Conservation (phyloP, 2,329 filamentous ascomycete species). For the Exophiala sp. region DNA sequence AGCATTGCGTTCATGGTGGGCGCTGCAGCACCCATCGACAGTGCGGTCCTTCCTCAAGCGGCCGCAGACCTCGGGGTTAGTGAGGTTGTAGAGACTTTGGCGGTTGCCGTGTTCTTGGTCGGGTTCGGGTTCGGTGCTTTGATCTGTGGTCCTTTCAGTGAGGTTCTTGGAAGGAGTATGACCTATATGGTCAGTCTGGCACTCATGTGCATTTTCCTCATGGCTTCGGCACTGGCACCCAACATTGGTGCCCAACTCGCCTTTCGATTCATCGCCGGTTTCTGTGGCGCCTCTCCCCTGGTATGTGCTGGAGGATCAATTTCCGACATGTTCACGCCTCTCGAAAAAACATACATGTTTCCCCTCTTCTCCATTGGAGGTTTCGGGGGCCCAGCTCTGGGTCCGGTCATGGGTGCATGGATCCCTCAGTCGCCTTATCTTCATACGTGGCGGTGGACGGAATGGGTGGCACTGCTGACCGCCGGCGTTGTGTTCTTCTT, state of each 20-base stretch:
- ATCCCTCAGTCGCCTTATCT: conserved; percentile 34
- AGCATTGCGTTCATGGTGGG: conserved; percentile 48
- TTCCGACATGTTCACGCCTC: conserved; percentile 44
- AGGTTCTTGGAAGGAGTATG: conserved; percentile 44
- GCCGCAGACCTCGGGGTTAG: conserved; percentile 39
- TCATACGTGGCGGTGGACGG: conserved; percentile 44
- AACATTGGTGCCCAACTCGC: conserved; percentile 45
- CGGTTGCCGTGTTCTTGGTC: conserved; percentile 40
- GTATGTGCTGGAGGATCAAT: conserved; percentile 45
- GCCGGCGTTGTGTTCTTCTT: conserved; percentile 32
- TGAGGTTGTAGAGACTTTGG: conserved; percentile 41
- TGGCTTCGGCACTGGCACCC: conserved; percentile 44
- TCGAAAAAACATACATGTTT: conserved; percentile 47
- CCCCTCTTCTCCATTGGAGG: conserved; percentile 45
- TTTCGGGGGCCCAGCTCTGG: conserved; percentile 32
- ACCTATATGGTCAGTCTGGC: conserved; percentile 46
- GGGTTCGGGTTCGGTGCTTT: conserved; percentile 47
- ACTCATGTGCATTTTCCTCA: conserved; percentile 47
- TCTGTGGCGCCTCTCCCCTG: conserved; percentile 44
- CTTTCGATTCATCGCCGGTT: conserved; percentile 48
- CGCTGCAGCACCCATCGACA: conserved; percentile 45
- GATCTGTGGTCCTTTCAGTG: conserved; percentile 47
- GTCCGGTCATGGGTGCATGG: conserved; percentile 43
- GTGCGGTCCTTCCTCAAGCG: conserved; percentile 42
- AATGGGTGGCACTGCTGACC: conserved; percentile 42